Base-by-base conservation (phyloP, 345 rosid species). In the Aethionema arabicum region DNA sequence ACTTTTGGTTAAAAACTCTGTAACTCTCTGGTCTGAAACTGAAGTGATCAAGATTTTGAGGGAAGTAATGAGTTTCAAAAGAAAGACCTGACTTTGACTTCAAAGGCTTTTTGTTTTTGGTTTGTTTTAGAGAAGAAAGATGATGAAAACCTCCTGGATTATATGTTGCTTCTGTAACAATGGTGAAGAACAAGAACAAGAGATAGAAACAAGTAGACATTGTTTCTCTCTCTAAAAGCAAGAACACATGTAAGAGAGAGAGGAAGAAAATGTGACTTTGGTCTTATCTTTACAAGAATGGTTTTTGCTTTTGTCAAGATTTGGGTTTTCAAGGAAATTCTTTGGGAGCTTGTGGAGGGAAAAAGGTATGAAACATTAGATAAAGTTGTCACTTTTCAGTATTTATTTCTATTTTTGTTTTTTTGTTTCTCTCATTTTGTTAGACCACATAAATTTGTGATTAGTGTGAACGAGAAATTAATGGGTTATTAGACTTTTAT, bases 21-120 rank as follows among this genome's bases (percentile, higher is more conserved):
- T 67, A 88, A 76, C 86, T 80, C 51, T 75, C 66, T 37, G 85
- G 83, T 33, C 47, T 63, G 68, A 82, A 88, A 56, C 80, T 82
- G 69, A 85, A 88, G 63, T 88, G 96, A 74, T 88, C 96, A 36
- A 88, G 79, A 42, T 70, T 61, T 71, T 83, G 96, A 55, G 85
- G 90, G 72, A 85, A 88, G 67, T 82, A 88, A 27, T 57, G 77
- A 74, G 83, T 61, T 72, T 73, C 67, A 67, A 66, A 66, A 36
- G 77, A 70, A 33, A 74, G 45, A 39, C 77, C 61, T 30, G 68
- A 49, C 45, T 68, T 76, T 57, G 69, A 53, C 60, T 72, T 76
- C 0, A 56, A 64, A 11, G 37, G 2, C 44, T 71, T 71, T 56
- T 42, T 71, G 32, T 57, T 57, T 56, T 51, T 71, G 32, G 50